A percentile compares a stretch with the other conserved stretches of the same genome.
phyloP scores from a whole-genome alignment of 352 stramenopile genomes.

The Phytophthora citricola region DNA sequence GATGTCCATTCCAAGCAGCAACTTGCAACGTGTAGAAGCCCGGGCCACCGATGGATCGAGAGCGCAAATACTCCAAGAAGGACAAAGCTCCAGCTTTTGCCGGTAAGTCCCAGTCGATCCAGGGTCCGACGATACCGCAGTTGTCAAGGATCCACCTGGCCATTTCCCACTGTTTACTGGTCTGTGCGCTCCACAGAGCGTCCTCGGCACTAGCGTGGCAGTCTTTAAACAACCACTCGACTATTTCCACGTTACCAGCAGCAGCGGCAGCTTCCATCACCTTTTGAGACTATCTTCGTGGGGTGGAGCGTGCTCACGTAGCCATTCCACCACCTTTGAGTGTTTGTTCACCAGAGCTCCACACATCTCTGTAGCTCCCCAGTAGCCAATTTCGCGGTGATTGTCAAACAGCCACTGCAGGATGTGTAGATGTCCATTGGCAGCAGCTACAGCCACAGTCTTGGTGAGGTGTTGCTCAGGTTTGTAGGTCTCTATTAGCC shows the following conservation, averaged over 20 bases:
- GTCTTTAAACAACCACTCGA: constrained; percentile 37
- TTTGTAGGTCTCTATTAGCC: constrained; percentile 31
- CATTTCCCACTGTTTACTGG: constrained; percentile 29
- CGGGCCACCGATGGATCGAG: constrained; percentile 45
- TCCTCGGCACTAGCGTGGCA: constrained; percentile 27
- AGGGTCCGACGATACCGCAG: constrained; percentile 37
- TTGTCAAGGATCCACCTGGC: constrained; percentile 33
- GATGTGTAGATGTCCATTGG: constrained; percentile 35
- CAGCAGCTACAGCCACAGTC: constrained; percentile 27
- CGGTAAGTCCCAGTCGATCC: constrained; percentile 48
- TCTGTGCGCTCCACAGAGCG: constrained; percentile 32
- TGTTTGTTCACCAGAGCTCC: constrained; percentile 35
- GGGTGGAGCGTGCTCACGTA: constrained; percentile 28
- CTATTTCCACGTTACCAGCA: constrained; percentile 36
- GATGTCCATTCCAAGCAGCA: constrained; percentile 52
- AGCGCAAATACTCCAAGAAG: constrained; percentile 56
- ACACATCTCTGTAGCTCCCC: constrained; percentile 41
- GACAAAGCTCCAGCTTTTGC: constrained; percentile 57
- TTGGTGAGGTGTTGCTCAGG: constrained; percentile 28
- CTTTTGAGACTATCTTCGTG: constrained; percentile 36
- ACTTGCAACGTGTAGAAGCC: constrained; percentile 63
- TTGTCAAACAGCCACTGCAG: constrained; percentile 35
- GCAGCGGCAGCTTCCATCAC: constrained; percentile 47
- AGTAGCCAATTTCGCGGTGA: constrained; percentile 33
- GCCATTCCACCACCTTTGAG: constrained; percentile 29